phyloP scores from a whole-genome alignment of 441 rosid genomes.

The Adansonia madagascariensis region DNA sequence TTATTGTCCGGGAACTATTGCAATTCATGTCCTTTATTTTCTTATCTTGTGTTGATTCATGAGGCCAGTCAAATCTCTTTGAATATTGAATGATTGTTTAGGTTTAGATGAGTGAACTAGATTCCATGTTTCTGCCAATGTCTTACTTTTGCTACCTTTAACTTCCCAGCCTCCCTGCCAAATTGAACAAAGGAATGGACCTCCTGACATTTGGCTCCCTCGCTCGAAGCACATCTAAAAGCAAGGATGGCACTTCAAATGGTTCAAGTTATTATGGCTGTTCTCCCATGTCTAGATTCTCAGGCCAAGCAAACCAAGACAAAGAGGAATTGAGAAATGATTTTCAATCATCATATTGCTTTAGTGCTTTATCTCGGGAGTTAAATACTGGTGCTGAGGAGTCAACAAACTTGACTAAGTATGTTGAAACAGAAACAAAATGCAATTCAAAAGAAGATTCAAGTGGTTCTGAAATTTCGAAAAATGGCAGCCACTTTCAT shows the following conservation, averaged over 20 bases:
- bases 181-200: conserved; percentile 57
- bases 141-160: conserved; percentile 30
- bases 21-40: background rate
- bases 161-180: conserved; percentile 65
- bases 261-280: conserved; percentile 36
- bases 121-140: background rate
- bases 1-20: background rate
- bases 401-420: too few species aligned
- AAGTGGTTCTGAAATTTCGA: conserved; percentile 31
- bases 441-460: conserved; percentile 31
- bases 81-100: background rate
- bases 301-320: conserved; percentile 43
- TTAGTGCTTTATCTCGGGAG: too few species aligned
- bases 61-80: background rate
- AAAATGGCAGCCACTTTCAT: conserved; percentile 57
- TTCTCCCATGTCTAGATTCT: conserved; percentile 56
- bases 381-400: too few species aligned
- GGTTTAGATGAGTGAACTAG: background rate
- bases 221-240: conserved; percentile 16
- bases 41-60: background rate
- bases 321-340: conserved; percentile 41
- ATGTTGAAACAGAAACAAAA: too few species aligned
- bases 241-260: conserved; percentile 29
- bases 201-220: conserved; percentile 63
- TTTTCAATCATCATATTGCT: conserved; percentile 5